Conservation (phyloP, 2,329 filamentous ascomycete species). For the Cercospora sp. region DNA sequence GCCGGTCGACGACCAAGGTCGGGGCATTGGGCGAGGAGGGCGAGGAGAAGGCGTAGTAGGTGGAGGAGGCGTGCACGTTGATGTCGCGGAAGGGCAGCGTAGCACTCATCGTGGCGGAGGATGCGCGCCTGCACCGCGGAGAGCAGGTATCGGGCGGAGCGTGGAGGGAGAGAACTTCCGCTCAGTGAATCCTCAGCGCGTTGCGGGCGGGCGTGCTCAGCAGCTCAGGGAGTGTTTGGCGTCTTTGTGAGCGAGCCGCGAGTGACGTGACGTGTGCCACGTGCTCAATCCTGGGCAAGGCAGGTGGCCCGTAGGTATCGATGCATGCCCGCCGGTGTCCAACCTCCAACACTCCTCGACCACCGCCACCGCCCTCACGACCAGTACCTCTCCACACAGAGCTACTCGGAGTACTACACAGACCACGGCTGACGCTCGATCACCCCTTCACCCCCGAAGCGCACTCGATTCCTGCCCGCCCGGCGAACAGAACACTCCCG, state of each 20-base stretch:
- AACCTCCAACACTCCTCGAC: not conserved
- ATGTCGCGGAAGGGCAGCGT: conserved; percentile 86
- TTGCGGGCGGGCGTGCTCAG: not conserved
- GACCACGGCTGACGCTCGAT: not conserved
- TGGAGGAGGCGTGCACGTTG: conserved; percentile 88
- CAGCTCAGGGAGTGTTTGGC: not conserved
- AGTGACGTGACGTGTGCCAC: conserved; percentile 16
- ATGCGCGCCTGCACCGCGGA: not conserved
- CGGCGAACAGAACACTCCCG: not conserved
- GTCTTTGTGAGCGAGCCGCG: not conserved
- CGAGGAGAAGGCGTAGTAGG: conserved; percentile 94
- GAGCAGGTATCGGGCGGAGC: not conserved
- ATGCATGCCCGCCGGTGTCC: conserved; percentile 3
- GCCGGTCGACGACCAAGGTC: conserved; percentile 84
- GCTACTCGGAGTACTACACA: not conserved
- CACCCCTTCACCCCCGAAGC: not conserved
- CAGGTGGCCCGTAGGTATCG: not conserved
- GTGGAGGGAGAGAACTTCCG: not conserved
- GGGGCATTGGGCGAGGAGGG: conserved; percentile 89
- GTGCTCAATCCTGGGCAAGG: conserved; percentile 2
- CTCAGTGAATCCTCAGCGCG: not conserved
- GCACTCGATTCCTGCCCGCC: not conserved
- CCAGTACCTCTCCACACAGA: not conserved
- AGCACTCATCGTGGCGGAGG: conserved; percentile 47
- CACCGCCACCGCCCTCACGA: not conserved